Evolutionary conservation across 1,139 yeast species (phyloP).

Genomic region (Kodamaea ohmeri): DNA sequence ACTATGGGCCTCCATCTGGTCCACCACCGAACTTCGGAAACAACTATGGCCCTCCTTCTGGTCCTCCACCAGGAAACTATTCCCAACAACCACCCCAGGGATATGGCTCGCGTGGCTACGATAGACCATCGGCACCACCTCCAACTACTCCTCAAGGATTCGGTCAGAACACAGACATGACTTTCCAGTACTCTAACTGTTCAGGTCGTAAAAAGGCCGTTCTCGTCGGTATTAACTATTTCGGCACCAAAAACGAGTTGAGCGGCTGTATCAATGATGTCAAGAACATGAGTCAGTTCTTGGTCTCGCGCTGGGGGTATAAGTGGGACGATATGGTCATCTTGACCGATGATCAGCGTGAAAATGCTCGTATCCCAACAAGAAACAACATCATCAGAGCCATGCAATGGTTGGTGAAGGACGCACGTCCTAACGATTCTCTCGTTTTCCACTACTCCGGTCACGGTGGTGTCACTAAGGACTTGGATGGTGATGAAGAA

Average conservation of each 20-base stretch:
- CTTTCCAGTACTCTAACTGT: conserved; percentile 65
- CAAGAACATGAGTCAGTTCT: conserved; percentile 56
- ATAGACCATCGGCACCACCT: conserved; percentile 14
- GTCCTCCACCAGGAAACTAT: conserved; percentile 10
- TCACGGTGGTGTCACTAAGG: conserved; percentile 85
- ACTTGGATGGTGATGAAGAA: conserved; percentile 85
- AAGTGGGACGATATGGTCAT: conserved; percentile 76
- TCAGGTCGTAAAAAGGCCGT: conserved; percentile 77
- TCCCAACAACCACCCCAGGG: conserved; percentile 19
- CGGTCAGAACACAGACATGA: conserved; percentile 22
- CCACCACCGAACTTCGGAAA: conserved; percentile 11
- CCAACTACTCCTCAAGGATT: conserved; percentile 23
- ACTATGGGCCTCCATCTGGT: conserved; percentile 15
- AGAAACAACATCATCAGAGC: conserved; percentile 77
- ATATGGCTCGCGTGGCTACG: conserved; percentile 1
- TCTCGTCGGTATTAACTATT: conserved; percentile 82
- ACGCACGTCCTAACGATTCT: conserved; percentile 83
- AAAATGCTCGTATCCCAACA: conserved; percentile 69
- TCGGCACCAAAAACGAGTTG: conserved; percentile 66
- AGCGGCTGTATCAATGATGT: conserved; percentile 89
- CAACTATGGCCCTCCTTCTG: conserved; percentile 15
- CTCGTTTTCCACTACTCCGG: conserved; percentile 88
- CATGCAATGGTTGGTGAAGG: conserved; percentile 85
- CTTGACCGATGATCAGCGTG: conserved; percentile 71
- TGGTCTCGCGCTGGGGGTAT: conserved; percentile 64